Conservation (phyloP, 177 flowering plant species). For the Vitis hybrid region DNA sequence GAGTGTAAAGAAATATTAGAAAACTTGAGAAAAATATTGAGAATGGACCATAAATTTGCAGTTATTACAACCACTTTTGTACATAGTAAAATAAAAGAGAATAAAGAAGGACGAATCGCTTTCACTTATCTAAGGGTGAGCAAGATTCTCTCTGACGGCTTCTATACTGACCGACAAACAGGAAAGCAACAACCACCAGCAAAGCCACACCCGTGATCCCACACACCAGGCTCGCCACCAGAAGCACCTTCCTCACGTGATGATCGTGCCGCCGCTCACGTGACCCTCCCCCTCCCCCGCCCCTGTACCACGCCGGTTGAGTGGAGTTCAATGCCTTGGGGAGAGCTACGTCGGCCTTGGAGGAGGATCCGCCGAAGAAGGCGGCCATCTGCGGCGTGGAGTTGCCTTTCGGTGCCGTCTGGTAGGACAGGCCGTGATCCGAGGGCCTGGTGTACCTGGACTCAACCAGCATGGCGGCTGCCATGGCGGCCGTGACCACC, state of each 20-base stretch:
- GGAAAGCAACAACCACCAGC: background rate
- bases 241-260: slow-evolving; percentile 5
- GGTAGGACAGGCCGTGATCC: background rate
- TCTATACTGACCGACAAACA: background rate
- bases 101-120: too few relatives aligned
- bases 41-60: too few relatives aligned
- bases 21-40: too few relatives aligned
- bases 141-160: too few relatives aligned
- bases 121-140: too few relatives aligned
- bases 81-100: too few relatives aligned
- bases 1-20: too few relatives aligned
- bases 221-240: slow-evolving; percentile 6
- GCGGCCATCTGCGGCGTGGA: background rate
- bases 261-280: background rate
- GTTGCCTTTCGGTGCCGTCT: background rate
- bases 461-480: background rate
- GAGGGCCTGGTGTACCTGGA: background rate
- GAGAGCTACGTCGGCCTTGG: background rate
- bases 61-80: too few relatives aligned
- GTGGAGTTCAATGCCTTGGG: slow-evolving; percentile 1
- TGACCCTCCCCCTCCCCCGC: background rate
- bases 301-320: background rate
- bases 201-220: slow-evolving; percentile 1
- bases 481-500: too few relatives aligned
- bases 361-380: background rate